Percentiles rank a stretch among this genome's conserved stretches.
Evolutionary conservation across 306 rosid genomes (phyloP).

Genomic region (Lathyrus aphaca): DNA sequence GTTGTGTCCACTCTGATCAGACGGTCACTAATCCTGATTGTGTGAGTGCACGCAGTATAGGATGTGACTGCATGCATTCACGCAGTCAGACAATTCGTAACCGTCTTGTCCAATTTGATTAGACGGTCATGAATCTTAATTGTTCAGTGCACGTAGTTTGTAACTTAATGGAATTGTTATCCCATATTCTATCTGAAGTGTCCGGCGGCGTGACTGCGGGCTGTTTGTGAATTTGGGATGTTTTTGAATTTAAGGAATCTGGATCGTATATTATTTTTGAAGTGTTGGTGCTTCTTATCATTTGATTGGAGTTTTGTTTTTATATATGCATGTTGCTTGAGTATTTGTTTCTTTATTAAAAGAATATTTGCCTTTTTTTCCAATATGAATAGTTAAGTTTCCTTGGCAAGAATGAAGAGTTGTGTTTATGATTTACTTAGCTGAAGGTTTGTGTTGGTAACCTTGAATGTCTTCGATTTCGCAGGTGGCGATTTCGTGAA

Average conservation of each 20-base stretch:
- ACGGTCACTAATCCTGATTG: no score
- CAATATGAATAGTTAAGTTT: slow-evolving; percentile 25
- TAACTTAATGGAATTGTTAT: no score
- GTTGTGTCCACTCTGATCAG: no score
- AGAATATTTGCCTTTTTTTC: slow-evolving; percentile 22
- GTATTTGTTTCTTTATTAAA: slow-evolving; percentile 28
- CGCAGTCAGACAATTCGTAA: no score
- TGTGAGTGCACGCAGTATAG: no score
- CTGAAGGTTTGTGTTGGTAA: slow-evolving; percentile 47
- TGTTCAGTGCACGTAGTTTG: no score
- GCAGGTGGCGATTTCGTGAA: slow-evolving; percentile 41
- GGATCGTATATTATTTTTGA: no score
- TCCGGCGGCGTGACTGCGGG: not conserved
- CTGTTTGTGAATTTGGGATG: not conserved
- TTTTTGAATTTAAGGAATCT: not conserved
- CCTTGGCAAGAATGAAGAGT: slow-evolving; percentile 39
- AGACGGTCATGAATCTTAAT: no score
- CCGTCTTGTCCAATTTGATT: no score
- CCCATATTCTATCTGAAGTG: not conserved
- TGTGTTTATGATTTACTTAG: slow-evolving; percentile 45
- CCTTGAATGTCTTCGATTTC: slow-evolving; percentile 46
- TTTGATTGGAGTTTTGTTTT: slow-evolving; percentile 30
- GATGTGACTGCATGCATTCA: no score
- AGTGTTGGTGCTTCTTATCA: not conserved
- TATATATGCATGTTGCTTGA: slow-evolving; percentile 25